phyloP scores from a whole-genome alignment of 2,329 filamentous ascomycete genomes.

The Penicillium sumatraense region DNA sequence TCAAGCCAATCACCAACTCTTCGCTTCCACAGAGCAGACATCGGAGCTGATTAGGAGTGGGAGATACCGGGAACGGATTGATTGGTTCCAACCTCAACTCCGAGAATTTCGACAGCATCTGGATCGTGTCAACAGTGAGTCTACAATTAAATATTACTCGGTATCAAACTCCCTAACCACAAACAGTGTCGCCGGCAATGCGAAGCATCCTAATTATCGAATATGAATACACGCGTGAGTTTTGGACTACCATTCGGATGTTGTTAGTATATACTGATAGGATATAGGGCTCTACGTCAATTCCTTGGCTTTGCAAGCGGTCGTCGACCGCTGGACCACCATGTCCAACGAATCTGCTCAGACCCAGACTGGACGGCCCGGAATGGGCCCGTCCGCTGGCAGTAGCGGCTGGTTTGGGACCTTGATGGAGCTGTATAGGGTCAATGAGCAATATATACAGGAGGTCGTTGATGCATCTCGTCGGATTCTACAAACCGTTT shows the following conservation, averaged over 20 bases:
- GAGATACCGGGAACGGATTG: constrained; percentile 78
- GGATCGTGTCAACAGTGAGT: constrained; percentile 67
- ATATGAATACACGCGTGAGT: constrained; percentile 85
- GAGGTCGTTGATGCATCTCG: constrained; percentile 66
- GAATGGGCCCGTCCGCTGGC: constrained; percentile 33
- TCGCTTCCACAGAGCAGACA: constrained; percentile 84
- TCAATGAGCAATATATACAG: constrained; percentile 65
- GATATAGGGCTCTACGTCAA: constrained; percentile 75
- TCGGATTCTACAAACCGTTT: constrained; percentile 62
- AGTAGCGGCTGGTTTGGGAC: constrained; percentile 41
- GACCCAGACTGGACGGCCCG: constrained; percentile 31
- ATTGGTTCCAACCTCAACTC: constrained; percentile 79
- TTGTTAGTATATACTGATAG: constrained; percentile 13
- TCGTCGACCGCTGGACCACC: constrained; percentile 88
- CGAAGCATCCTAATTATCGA: constrained; percentile 86
- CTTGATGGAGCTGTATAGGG: constrained; percentile 55
- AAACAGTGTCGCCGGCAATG: constrained; percentile 60
- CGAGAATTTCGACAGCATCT: constrained; percentile 81
- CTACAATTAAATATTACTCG: background rate
- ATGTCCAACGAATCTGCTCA: constrained; percentile 56
- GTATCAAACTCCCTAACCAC: constrained; percentile 24
- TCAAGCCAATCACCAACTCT: constrained; percentile 83
- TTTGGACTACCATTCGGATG: too few species aligned
- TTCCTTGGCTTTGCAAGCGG: constrained; percentile 88
- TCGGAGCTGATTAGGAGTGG: constrained; percentile 86